Conservation (phyloP, 495 filamentous ascomycete genomes). For the Hypoxylon perforatum region DNA sequence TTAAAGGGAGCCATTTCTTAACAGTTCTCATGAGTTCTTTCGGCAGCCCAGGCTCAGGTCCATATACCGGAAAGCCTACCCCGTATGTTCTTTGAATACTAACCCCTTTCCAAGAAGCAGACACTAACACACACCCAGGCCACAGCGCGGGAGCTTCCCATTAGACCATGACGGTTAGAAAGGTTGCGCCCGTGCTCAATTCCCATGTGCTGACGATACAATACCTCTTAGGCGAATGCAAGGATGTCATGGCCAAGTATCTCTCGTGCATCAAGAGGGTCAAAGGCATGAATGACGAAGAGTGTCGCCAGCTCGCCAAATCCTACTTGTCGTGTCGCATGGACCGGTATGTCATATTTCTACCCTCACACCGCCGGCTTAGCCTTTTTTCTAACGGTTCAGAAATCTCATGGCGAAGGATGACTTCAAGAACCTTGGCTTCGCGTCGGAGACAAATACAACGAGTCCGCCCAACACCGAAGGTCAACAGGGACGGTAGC, state of each 20-base stretch:
- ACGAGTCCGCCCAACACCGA: constrained; percentile 33
- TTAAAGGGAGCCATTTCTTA: background rate
- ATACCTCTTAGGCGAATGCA: constrained; percentile 81
- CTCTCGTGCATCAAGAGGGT: constrained; percentile 84
- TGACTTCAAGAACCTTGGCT: constrained; percentile 91
- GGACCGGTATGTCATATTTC: constrained; percentile 81
- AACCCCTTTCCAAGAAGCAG: constrained; percentile 17
- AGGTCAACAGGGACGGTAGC: constrained; percentile 11
- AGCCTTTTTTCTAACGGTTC: constrained; percentile 16
- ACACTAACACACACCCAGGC: constrained; percentile 60
- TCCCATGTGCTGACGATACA: constrained; percentile 4
- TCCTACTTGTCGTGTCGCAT: constrained; percentile 90
- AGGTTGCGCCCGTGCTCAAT: constrained; percentile 13
- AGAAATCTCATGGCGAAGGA: constrained; percentile 97
- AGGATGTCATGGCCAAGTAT: constrained; percentile 83
- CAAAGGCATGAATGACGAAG: constrained; percentile 83
- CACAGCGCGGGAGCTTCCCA: constrained; percentile 95
- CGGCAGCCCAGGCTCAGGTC: constrained; percentile 79
- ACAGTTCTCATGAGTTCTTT: constrained; percentile 68
- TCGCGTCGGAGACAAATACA: constrained; percentile 64
- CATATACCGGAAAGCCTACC: constrained; percentile 74
- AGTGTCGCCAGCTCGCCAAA: constrained; percentile 87
- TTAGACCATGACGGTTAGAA: constrained; percentile 89
- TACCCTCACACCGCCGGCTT: background rate
- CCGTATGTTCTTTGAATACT: constrained; percentile 70